phyloP scores from a whole-genome alignment of 805 yeast genomes.

The Vanderwaltozyma yarrowii region DNA sequence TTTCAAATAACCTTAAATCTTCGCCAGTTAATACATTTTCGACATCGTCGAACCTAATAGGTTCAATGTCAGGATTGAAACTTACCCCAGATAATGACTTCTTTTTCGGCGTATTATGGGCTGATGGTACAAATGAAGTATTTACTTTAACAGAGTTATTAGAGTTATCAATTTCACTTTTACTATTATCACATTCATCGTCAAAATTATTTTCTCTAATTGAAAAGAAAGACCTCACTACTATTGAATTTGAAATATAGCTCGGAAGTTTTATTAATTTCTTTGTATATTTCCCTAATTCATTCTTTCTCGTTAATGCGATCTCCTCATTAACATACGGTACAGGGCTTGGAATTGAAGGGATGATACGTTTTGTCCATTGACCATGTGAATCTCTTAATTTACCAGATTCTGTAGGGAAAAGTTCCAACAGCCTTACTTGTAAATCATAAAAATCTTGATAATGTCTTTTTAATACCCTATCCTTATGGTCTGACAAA shows the following conservation, averaged over 20 bases:
- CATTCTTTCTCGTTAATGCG: slow-evolving; percentile 43
- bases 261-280: slow-evolving; percentile 60
- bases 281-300: slow-evolving; percentile 45
- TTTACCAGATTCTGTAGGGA: slow-evolving; percentile 89
- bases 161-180: slow-evolving; percentile 5
- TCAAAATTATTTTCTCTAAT: slow-evolving; percentile 32
- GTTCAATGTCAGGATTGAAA: not conserved
- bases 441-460: slow-evolving; percentile 95
- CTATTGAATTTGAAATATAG: slow-evolving; percentile 55
- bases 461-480: slow-evolving; percentile 77
- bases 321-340: slow-evolving; percentile 70
- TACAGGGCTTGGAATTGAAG: slow-evolving; percentile 92
- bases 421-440: slow-evolving; percentile 64
- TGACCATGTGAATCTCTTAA: slow-evolving; percentile 35
- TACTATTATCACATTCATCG: slow-evolving; percentile 10
- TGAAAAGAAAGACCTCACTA: slow-evolving; percentile 64
- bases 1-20: slow-evolving; percentile 20
- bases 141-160: not conserved
- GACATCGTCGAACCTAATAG: not conserved
- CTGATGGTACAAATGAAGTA: too few species aligned
- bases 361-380: slow-evolving; percentile 67
- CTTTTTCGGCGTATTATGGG: not conserved
- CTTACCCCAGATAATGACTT: not conserved
- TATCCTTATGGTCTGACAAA: slow-evolving; percentile 50
- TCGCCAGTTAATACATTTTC: slow-evolving; percentile 26